Evolutionary conservation across 768 basidiomycete species (phyloP), one percentile per base, ranked within the genome.

Genomic region (Sistotremastrum niveocremeum): DNA sequence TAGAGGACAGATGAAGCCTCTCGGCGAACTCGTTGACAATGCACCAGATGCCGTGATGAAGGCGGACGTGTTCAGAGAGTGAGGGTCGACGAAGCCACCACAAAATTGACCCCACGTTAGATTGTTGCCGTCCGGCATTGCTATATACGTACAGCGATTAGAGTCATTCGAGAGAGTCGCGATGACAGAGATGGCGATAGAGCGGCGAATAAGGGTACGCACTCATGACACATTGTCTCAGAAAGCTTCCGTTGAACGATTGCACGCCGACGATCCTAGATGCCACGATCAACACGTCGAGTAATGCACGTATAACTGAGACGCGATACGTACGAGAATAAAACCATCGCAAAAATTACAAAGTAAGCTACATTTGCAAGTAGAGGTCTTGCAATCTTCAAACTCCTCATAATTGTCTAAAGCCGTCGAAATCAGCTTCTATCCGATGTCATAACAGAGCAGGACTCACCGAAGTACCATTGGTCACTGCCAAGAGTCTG

Each of bases 341-440:
- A 57, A 8, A 78, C 64, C 66, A 90, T 81, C 0, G 90, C 90
- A 55, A 97, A 97, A 20, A 91, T 52, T 10, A 95, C 84, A 57
- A 97, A 97, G 60, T 86, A 85, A 0, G 89, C 77, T 4, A 97
- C 91, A 47, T 81, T 82, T 4, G 89, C 77, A 6, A 98, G 74
- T n/a, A 95, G 66, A 0, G 93, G 90, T 28, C 81, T 76, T 0
- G 93, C 91, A 1, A 78, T 81, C 64, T 97, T 98, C 46, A 98
- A 66, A 3, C 87, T 91, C 48, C 80, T 84, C 70, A 98, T 81
- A 56, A 98, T 95, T 0, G 91, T 84, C 70, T 78, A 52, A 8
- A 40, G 36, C 5, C 4, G 46, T 30, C 20, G 47, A 5, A 36
- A 42, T 55, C 43, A 56, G 45, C 39, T 52, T 49, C 6, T 8